Conservation (phyloP, 352 stramenopile species). For the Pythium utonaiense region DNA sequence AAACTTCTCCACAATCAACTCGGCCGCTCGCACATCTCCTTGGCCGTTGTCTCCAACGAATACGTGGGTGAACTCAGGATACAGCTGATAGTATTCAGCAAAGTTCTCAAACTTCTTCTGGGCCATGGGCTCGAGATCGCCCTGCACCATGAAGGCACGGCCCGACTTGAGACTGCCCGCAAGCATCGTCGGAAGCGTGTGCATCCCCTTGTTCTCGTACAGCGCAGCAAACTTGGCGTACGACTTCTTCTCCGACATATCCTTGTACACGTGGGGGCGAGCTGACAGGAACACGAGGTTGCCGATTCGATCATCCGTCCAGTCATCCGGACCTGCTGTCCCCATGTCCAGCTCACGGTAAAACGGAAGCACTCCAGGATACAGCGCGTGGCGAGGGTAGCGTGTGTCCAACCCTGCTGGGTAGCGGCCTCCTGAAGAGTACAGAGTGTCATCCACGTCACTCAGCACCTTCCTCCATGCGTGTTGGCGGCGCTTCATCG, state of each 20-base stretch:
- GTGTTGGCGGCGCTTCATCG: conserved; percentile 72
- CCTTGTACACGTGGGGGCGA: conserved; percentile 98
- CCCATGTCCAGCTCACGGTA: conserved; percentile 98
- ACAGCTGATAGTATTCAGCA: conserved; percentile 94
- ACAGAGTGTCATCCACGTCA: conserved; percentile 98
- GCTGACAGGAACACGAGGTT: conserved; percentile 98
- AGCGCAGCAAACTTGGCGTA: conserved; percentile 96
- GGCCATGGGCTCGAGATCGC: conserved; percentile 95
- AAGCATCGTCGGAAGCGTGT: conserved; percentile 94
- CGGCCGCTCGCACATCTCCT: conserved; percentile 88
- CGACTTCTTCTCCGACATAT: conserved; percentile 97
- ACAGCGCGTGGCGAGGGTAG: conserved; percentile 92
- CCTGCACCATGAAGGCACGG: conserved; percentile 93
- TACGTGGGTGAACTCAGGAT: conserved; percentile 97
- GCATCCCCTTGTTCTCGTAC: conserved; percentile 90
- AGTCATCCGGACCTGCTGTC: conserved; percentile 85
- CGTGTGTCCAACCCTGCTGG: conserved; percentile 93
- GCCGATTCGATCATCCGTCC: conserved; percentile 85
- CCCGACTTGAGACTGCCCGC: conserved; percentile 93
- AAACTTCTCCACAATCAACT: conserved; percentile 86
- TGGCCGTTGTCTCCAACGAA: conserved; percentile 99
- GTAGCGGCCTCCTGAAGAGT: conserved; percentile 93
- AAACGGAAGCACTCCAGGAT: conserved; percentile 97
- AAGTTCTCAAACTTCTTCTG: conserved; percentile 96
- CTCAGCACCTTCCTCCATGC: conserved; percentile 98